phyloP scores from a whole-genome alignment of 306 rosid genomes.

The Betula pendula region DNA sequence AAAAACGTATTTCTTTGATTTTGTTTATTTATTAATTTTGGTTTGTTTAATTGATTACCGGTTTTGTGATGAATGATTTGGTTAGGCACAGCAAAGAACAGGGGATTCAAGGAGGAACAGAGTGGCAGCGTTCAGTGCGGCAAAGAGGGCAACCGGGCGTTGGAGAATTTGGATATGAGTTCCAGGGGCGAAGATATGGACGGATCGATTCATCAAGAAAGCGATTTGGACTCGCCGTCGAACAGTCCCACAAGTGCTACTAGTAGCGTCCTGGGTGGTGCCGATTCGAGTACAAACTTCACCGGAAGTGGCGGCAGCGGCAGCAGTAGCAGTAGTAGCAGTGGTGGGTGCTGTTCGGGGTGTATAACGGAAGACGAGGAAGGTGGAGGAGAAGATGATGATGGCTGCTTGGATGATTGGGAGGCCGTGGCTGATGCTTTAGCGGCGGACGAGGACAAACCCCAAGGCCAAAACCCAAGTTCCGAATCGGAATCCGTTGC shows the following conservation, averaged over 20 bases:
- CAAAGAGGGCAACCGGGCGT: conserved; percentile 39
- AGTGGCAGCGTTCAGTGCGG: conserved; percentile 35
- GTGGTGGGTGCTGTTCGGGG: conserved; percentile 85
- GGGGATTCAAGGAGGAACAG: conserved; percentile 57
- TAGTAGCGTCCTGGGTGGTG: conserved; percentile 55
- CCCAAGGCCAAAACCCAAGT: conserved; percentile 27
- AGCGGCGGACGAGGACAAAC: conserved; percentile 73
- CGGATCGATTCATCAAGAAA: conserved; percentile 52
- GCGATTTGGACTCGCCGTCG: conserved; percentile 62
- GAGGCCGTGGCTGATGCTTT: conserved; percentile 97
- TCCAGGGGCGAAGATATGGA: conserved; percentile 46
- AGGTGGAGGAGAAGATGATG: conserved; percentile 61
- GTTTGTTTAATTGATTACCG: conserved; percentile 11
- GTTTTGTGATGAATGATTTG: conserved; percentile 29
- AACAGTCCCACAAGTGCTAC: conserved; percentile 62
- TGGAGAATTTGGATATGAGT: conserved; percentile 53
- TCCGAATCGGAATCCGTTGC: conserved; percentile 38
- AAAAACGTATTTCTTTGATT: neutral
- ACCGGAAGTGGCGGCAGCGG: conserved; percentile 65
- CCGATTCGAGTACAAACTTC: conserved; percentile 73
- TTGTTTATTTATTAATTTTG: neutral
- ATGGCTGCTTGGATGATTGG: conserved; percentile 96
- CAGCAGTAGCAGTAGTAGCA: conserved; percentile 54
- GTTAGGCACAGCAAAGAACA: conserved; percentile 66
- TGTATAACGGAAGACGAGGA: conserved; percentile 71